Evolutionary conservation across 768 basidiomycete species (phyloP).

Genomic region (Hortiboletus campestris): DNA sequence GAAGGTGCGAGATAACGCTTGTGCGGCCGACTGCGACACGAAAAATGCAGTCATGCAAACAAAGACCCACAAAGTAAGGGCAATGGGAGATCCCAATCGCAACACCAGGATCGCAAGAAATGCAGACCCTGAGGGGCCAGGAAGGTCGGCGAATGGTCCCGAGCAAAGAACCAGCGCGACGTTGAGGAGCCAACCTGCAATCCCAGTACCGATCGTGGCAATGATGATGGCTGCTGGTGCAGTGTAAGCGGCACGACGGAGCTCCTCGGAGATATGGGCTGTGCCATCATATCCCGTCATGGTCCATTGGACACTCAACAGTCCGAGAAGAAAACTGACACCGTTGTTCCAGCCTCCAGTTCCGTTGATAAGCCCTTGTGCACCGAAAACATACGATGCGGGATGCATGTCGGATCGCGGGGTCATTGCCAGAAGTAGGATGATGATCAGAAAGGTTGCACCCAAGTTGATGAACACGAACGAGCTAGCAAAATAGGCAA

Average conservation of each 20-base stretch:
- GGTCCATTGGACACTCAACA: slow-evolving; percentile 49
- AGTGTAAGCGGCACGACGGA: slow-evolving; percentile 50
- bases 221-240: slow-evolving; percentile 45
- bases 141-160: slow-evolving; percentile 46
- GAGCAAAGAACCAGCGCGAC: slow-evolving; percentile 61
- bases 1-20: slow-evolving; percentile 57
- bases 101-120: slow-evolving; percentile 57
- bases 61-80: slow-evolving; percentile 55
- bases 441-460: slow-evolving; percentile 40
- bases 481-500: slow-evolving; percentile 30
- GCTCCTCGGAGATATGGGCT: slow-evolving; percentile 41
- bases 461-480: slow-evolving; percentile 49
- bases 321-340: slow-evolving; percentile 43
- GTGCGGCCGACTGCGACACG: slow-evolving; percentile 48
- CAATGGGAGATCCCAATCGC: slow-evolving; percentile 49
- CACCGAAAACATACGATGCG: slow-evolving; percentile 55
- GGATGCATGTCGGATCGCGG: slow-evolving; percentile 54
- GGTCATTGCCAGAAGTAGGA: slow-evolving; percentile 43
- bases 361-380: slow-evolving; percentile 37
- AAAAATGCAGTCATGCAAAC: slow-evolving; percentile 65
- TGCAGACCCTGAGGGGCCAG: slow-evolving; percentile 51
- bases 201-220: slow-evolving; percentile 44
- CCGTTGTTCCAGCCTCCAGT: slow-evolving; percentile 43
- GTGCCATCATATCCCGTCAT: slow-evolving; percentile 37
- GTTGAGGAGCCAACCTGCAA: slow-evolving; percentile 66